phyloP scores from a whole-genome alignment of 2,329 filamentous ascomycete genomes.

The Pestalotiopsis sp. region DNA sequence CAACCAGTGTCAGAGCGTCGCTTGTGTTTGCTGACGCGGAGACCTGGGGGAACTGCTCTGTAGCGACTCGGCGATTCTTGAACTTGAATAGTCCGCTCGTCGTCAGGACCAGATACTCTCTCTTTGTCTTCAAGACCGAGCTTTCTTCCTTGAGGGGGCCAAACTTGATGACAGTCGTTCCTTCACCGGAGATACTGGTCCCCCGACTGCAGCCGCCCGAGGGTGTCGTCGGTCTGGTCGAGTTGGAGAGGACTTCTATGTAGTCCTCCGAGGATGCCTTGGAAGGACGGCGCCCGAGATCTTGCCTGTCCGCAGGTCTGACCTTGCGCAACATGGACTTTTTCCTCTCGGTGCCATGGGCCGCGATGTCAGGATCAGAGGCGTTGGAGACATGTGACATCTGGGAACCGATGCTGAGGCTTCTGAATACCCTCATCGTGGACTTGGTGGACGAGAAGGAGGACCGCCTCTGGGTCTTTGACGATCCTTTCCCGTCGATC shows the following conservation, averaged over 20 bases:
- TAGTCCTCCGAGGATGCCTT: constrained; percentile 31
- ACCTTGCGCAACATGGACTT: constrained; percentile 27
- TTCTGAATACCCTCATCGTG: constrained; percentile 30
- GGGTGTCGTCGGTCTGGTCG: constrained; percentile 33
- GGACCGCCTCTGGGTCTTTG: constrained; percentile 26
- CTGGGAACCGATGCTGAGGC: constrained; percentile 33
- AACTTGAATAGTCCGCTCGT: constrained; percentile 54
- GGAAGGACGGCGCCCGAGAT: constrained; percentile 30
- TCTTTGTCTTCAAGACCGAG: constrained; percentile 50
- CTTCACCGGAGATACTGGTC: constrained; percentile 31
- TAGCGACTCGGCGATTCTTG: constrained; percentile 48
- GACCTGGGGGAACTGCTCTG: constrained; percentile 49
- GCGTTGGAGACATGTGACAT: constrained; percentile 25
- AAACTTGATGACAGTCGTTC: constrained; percentile 38
- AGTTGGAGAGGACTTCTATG: constrained; percentile 27
- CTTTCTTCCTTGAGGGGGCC: constrained; percentile 53
- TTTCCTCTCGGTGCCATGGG: constrained; percentile 20
- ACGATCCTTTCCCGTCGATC: constrained; percentile 21
- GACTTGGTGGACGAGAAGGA: constrained; percentile 28
- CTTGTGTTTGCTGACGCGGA: constrained; percentile 31
- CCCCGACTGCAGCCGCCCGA: constrained; percentile 28
- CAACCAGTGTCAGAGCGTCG: constrained; percentile 37
- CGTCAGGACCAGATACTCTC: constrained; percentile 56
- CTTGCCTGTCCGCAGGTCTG: constrained; percentile 24
- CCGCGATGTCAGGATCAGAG: constrained; percentile 27